Evolutionary conservation across 441 rosid genomes (phyloP).

Genomic region (Mallotus repandus): DNA sequence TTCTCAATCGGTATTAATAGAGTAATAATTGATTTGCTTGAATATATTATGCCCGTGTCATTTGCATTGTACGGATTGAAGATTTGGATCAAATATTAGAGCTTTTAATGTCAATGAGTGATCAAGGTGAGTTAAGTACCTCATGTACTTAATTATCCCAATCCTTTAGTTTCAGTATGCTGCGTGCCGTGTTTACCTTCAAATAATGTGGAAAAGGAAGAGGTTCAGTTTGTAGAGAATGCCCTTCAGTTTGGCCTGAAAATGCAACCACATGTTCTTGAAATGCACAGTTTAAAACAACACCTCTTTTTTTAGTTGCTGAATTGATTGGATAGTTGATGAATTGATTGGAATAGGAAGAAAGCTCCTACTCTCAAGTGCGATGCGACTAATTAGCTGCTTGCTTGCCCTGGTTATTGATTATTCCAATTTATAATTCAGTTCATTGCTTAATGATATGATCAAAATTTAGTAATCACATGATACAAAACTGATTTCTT

Average conservation of each 20-base stretch:
- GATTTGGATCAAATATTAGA: background rate
- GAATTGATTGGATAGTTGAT: background rate
- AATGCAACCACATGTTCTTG: background rate
- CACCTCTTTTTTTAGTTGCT: background rate
- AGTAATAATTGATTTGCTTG: no score
- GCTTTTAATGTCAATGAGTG: background rate
- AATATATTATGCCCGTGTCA: no score
- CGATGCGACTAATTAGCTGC: background rate
- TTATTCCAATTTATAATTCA: background rate
- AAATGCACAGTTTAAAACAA: background rate
- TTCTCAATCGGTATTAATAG: slow-evolving; percentile 56
- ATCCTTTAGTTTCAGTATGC: background rate
- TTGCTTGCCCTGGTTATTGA: background rate
- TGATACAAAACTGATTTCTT: background rate
- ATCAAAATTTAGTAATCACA: background rate
- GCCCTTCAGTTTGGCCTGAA: background rate
- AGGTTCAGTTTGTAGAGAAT: background rate
- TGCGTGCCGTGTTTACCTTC: background rate
- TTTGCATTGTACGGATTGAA: background rate
- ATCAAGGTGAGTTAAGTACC: background rate
- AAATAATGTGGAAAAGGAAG: background rate
- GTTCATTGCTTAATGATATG: background rate
- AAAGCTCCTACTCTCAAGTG: background rate
- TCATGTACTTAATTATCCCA: background rate
- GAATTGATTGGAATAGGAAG: background rate